phyloP scores from a whole-genome alignment of 768 basidiomycete species.

The Lenzites betulinus region DNA sequence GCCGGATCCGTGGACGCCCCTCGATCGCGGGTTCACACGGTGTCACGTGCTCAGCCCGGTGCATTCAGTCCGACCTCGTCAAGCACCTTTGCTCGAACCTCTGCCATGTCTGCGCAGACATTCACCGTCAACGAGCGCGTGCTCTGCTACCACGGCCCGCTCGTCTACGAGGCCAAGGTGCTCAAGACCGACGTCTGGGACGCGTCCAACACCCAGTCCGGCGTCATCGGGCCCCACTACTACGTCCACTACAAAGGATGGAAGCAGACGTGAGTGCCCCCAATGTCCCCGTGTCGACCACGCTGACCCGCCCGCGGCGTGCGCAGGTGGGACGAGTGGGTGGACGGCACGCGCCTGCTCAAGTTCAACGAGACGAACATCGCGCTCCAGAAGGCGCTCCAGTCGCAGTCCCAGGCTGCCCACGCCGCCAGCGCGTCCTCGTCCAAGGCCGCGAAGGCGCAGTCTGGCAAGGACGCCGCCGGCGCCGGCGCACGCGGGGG shows the following conservation, averaged over 20 bases:
- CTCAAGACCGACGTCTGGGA: constrained; percentile 66
- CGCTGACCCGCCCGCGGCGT: neutral
- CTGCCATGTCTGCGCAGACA: constrained; percentile 18
- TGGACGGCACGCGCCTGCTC: constrained; percentile 74
- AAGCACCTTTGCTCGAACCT: no score
- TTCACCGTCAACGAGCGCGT: constrained; percentile 66
- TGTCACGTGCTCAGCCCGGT: no score
- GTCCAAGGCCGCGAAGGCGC: constrained; percentile 30
- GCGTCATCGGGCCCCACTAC: constrained; percentile 76
- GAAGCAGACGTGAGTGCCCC: constrained; percentile 86
- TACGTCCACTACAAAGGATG: constrained; percentile 99
- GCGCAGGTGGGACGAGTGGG: constrained; percentile 96
- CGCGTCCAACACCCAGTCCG: constrained; percentile 59
- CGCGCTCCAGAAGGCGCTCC: constrained; percentile 71
- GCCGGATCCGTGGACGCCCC: no score
- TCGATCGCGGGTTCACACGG: no score
- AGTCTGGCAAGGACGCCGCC: constrained; percentile 21
- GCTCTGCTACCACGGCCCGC: constrained; percentile 92
- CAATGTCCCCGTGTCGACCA: neutral
- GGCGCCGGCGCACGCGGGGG: constrained; percentile 19
- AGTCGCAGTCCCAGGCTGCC: constrained; percentile 43
- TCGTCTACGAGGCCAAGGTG: constrained; percentile 96
- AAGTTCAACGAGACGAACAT: constrained; percentile 85
- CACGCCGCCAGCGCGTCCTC: constrained; percentile 39
- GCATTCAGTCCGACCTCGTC: no score